Percentiles rank a stretch among this genome's conserved stretches.
These are phyloP conservation scores for Macrolepiota fuliginosa DNA, from an alignment of 768 basidiomycete genomes.

Conservation along the genomic window DNA sequence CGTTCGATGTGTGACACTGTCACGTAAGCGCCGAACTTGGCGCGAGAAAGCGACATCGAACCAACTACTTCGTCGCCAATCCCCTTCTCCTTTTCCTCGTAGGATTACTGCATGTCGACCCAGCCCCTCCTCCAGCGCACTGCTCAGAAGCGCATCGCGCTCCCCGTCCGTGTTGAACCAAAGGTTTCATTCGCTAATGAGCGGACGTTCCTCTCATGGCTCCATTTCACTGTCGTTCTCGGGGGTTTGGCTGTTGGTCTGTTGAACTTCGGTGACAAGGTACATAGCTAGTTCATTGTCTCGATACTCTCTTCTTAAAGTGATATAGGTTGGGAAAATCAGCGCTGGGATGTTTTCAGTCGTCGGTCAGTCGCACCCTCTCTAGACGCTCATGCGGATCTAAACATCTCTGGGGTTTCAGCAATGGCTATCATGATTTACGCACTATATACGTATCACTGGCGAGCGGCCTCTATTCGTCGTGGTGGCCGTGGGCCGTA, in stretches of 20 bases:
- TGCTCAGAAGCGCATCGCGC: slow-evolving; percentile 91
- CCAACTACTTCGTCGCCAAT: background rate
- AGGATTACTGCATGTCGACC: slow-evolving; percentile 71
- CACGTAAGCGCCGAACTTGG: too few species aligned
- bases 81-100: slow-evolving; percentile 10
- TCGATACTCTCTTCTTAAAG: background rate
- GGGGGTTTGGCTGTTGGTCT: slow-evolving; percentile 95
- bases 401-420: slow-evolving; percentile 27
- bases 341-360: slow-evolving; percentile 95
- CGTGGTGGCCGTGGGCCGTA: slow-evolving; percentile 91
- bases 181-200: slow-evolving; percentile 96
- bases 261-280: slow-evolving; percentile 97
- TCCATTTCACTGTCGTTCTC: slow-evolving; percentile 96
- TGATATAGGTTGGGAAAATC: slow-evolving; percentile 79
- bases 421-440: slow-evolving; percentile 98
- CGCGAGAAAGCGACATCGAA: too few species aligned
- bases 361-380: slow-evolving; percentile 55
- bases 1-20: background rate
- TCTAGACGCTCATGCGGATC: background rate
- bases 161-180: slow-evolving; percentile 92
- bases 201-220: slow-evolving; percentile 96
- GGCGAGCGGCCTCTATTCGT: slow-evolving; percentile 92
- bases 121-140: slow-evolving; percentile 97
- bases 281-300: slow-evolving; percentile 25
- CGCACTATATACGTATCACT: slow-evolving; percentile 93